Percentiles rank a stretch among this genome's conserved stretches.
These are phyloP conservation scores for Mitragyna speciosa DNA, from an alignment of 257 asterid species.

Conservation along the genomic window DNA sequence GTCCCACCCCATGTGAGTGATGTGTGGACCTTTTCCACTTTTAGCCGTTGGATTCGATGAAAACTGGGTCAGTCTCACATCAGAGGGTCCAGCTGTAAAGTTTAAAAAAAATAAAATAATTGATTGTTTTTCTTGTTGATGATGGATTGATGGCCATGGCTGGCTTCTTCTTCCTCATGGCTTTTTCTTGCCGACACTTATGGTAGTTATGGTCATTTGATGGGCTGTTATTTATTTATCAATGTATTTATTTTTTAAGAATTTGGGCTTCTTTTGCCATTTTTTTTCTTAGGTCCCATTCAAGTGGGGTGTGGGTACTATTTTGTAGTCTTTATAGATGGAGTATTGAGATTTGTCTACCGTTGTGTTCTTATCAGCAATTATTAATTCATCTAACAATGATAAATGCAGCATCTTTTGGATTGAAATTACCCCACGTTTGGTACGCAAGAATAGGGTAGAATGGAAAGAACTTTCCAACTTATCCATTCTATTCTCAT, in stretches of 20 bases:
- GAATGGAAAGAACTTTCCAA: too few species aligned
- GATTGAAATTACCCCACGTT: too few species aligned
- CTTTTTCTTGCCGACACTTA: slow-evolving; percentile 52
- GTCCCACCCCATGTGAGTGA: slow-evolving; percentile 37
- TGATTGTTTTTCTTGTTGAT: background rate
- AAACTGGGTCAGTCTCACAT: slow-evolving; percentile 10
- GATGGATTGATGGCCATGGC: background rate
- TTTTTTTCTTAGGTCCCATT: background rate
- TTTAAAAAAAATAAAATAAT: background rate
- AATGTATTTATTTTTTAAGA: background rate
- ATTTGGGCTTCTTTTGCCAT: slow-evolving; percentile 28
- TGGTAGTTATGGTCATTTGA: background rate
- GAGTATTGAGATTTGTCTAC: background rate
- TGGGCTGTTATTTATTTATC: slow-evolving; percentile 18
- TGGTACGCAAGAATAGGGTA: too few species aligned
- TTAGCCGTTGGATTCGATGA: slow-evolving; percentile 39
- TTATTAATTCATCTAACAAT: slow-evolving; percentile 17
- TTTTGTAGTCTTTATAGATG: background rate
- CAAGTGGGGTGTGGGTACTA: background rate
- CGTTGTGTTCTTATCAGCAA: slow-evolving; percentile 18
- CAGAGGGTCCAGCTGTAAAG: slow-evolving; percentile 22
- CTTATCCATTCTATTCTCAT: too few species aligned
- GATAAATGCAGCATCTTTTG: background rate
- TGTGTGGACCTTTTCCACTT: background rate
- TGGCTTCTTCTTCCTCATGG: slow-evolving; percentile 15